phyloP scores from a whole-genome alignment of 805 yeast species.

The Huiozyma sinensis region DNA sequence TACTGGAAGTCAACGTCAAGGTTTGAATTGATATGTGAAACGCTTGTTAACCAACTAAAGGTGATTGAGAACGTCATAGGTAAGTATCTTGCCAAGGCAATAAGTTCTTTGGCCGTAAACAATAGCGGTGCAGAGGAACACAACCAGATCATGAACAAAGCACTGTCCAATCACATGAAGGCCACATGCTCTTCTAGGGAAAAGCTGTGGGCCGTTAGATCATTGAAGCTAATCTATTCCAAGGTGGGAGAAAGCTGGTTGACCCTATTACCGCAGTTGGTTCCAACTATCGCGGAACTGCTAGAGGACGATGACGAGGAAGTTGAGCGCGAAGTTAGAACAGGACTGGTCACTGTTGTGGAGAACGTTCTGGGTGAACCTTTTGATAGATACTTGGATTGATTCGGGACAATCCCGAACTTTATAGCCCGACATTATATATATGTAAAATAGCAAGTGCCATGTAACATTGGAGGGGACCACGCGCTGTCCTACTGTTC shows the following conservation, averaged over 20 bases:
- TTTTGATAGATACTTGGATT: conserved; percentile 64
- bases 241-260: conserved; percentile 95
- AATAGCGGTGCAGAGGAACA: conserved; percentile 61
- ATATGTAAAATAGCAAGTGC: no score
- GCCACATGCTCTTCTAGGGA: conserved; percentile 45
- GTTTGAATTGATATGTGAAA: conserved; percentile 57
- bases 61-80: conserved; percentile 68
- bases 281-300: conserved; percentile 90
- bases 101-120: conserved; percentile 62
- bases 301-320: conserved; percentile 92
- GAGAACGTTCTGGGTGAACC: conserved; percentile 94
- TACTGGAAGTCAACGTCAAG: conserved; percentile 88
- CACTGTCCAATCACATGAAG: conserved; percentile 57
- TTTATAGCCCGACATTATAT: no score
- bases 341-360: conserved; percentile 80
- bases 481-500: no score
- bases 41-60: conserved; percentile 55
- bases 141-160: conserved; percentile 61
- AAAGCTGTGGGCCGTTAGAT: conserved; percentile 70
- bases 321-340: conserved; percentile 84
- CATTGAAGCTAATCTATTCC: conserved; percentile 72
- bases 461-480: no score
- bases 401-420: background rate
- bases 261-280: conserved; percentile 79
- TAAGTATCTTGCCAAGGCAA: conserved; percentile 66